Evolutionary conservation across 768 basidiomycete species (phyloP), one percentile per base, ranked within the genome.

Genomic region (Gloeophyllum trabeum): DNA sequence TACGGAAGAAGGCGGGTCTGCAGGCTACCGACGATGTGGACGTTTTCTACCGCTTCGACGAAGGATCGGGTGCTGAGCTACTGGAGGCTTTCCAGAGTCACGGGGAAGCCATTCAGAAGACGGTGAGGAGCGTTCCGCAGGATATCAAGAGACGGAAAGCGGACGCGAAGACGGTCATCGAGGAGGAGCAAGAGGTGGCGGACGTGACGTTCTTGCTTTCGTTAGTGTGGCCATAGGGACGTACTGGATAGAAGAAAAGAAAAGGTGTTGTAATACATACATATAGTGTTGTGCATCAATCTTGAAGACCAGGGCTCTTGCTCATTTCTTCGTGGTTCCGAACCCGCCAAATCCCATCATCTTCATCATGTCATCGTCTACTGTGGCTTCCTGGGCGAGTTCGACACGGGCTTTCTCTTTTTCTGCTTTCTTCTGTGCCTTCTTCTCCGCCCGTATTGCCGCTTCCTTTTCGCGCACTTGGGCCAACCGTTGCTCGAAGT

Each of bases 331-430:
- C n/a, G 76, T 75, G 21, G 83, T 67, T 30, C 88, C 89, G 55
- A 96, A 96, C 1, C 89, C 88, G 36, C 76, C 80, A 57, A 96
- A 96, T 24, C 92, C 92, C 90, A 94, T 93, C 65, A 88, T 70
- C 22, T 66, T 64, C 43, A 81, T 68, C 78, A 93, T 83, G 47
- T 84, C 81, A 45, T 70, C 58, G 43, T 79, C 77, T 61, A 64
- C 41, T 70, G 60, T 53, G 0, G 63, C 55, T 28, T 69, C 73
- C 49, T 75, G 70, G 28, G 73, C 72, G 38, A 85, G 63, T 48
- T 81, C 79, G 21, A 81, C 61, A 35, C 81, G 79, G 19, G 76
- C 66, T 52, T 76, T 75, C 52, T 87, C 79, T 54, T 80, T 84
- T 56, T 77, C 76, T 7, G 79, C 85, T 54, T 84, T 85, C 60